Conservation (phyloP, 345 rosid species). For the Toxicodendron radicans region DNA sequence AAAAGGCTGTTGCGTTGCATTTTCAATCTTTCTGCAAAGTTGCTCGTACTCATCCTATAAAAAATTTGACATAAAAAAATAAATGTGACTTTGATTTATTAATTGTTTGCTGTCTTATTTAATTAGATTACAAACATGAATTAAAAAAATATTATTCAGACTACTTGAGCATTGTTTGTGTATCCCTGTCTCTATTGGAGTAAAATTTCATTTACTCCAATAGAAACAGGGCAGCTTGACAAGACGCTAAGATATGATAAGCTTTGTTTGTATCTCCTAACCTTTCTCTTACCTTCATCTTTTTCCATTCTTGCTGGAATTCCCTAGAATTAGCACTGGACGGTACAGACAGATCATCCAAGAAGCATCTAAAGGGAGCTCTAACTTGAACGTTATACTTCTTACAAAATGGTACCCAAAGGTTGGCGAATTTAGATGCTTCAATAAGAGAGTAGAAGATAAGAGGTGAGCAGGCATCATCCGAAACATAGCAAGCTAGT, state of each 20-base stretch:
- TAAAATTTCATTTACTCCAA: no score
- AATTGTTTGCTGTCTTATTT: no score
- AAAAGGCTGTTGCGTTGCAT: conserved; percentile 22
- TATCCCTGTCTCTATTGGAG: no score
- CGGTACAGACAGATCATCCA: neutral
- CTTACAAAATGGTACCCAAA: conserved; percentile 73
- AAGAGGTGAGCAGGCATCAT: conserved; percentile 56
- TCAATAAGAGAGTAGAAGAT: conserved; percentile 60
- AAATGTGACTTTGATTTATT: no score
- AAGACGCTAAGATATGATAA: no score
- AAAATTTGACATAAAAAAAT: neutral
- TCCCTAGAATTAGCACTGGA: conserved; percentile 23
- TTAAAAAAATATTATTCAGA: no score
- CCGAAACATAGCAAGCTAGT: conserved; percentile 49
- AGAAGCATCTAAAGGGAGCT: conserved; percentile 71
- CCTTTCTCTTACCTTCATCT: conserved; percentile 36
- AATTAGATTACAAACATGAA: no score
- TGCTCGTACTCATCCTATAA: conserved; percentile 51
- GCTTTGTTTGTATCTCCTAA: no score
- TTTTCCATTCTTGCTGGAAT: conserved; percentile 44
- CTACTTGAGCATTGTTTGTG: no score
- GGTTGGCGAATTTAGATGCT: conserved; percentile 58
- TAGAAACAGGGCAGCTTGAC: no score
- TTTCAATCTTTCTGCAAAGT: conserved; percentile 43
- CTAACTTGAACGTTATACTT: conserved; percentile 46